Base-by-base conservation (phyloP, 306 rosid species). In the Cercis canadensis region DNA sequence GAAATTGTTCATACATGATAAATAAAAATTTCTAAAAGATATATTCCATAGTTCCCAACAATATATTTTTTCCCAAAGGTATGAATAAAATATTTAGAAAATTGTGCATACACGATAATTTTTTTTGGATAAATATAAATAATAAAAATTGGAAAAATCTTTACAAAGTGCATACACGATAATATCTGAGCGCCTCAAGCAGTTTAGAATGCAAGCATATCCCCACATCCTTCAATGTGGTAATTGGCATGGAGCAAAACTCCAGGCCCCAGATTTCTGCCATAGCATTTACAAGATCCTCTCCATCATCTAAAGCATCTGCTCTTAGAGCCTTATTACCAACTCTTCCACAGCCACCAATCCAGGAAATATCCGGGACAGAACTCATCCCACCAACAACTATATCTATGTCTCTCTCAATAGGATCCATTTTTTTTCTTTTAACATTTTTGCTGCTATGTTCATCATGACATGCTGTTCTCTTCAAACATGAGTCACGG, bases 241-340 rank as follows among this genome's bases (percentile, higher is more conserved):
- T 70, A 21, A 78, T 57, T 45, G 73, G 73, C 57, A 81, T 14
- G 40, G 85, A 73, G 52, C 43, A 39, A 31, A 34, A 55, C 62
- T 85, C 88, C 68, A 75, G 56, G 16, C 83, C 94, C 98, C 98
- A 93, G 24, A 93, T 74, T 80, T 87, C 89, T n/a, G 72, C 84
- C 39, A 92, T 45, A 59, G 49, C 69, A 72, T 65, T 74, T 64
- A 36, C 24, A 74, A 86, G 71, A 78, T 85, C 84, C 72, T 78
- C 77, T 62, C 49, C 85, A 33, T 60, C 72, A 49, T 85, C 81
- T 15, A 68, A 81, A 34, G 51, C 77, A 80, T 80, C 83, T 46
- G 24, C 76, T 46, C 70, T 54, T 45, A 32, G 58, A 31, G 47
- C 69, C 73, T 63, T 56, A 58, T 63, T 56, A 58, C 41, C 76